A percentile compares a stretch with the other conserved stretches of the same genome.
These are phyloP conservation scores for Cytospora schulzeri DNA, from an alignment of 2,329 filamentous ascomycete genomes.

Conservation along the genomic window DNA sequence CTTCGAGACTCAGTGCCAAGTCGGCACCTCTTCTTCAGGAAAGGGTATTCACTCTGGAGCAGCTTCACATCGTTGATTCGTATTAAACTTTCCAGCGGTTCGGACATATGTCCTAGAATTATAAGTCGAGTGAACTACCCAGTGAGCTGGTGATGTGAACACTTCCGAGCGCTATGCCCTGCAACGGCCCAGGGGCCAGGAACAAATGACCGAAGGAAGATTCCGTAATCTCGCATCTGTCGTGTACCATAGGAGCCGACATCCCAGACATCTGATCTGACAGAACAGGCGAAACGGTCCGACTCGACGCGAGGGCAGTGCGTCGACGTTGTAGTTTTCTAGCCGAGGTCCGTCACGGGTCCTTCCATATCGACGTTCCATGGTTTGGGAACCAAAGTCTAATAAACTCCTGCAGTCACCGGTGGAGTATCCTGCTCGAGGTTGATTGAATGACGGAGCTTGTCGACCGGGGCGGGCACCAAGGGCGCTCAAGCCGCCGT, in stretches of 20 bases:
- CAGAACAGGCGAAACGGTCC: constrained; percentile 4
- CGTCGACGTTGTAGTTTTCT: neutral
- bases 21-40: neutral
- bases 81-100: neutral
- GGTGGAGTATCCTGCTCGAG: constrained; percentile 12
- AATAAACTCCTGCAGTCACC: constrained; percentile 3
- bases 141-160: neutral
- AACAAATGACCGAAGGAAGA: constrained; percentile 10
- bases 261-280: constrained; percentile 1
- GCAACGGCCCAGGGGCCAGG: neutral
- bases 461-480: neutral
- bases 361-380: constrained; percentile 4
- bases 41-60: neutral
- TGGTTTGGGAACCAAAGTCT: constrained; percentile 6
- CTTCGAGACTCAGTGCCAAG: neutral
- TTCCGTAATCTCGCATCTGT: constrained; percentile 14
- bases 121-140: neutral
- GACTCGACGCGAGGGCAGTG: constrained; percentile 1
- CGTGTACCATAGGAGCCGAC: constrained; percentile 1
- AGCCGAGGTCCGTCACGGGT: neutral
- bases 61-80: neutral
- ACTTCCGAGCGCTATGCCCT: neutral
- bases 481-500: constrained; percentile 33
- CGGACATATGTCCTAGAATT: neutral
- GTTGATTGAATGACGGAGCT: constrained; percentile 2